Conservation (phyloP, 192 early-diverging fungal species). For the Rhizophagus sp. region DNA sequence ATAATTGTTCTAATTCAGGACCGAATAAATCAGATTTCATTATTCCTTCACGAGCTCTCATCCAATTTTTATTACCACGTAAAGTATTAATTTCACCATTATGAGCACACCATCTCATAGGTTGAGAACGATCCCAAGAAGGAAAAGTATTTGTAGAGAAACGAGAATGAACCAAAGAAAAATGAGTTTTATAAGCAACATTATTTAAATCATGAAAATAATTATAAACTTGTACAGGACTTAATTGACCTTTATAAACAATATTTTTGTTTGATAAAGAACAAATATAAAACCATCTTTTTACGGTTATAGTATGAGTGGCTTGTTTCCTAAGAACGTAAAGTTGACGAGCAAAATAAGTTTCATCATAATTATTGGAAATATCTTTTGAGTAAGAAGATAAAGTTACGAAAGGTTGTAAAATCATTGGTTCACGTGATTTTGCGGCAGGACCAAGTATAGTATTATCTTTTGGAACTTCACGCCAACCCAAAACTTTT, state of each 20-base stretch:
- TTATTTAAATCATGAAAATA: slow-evolving; percentile 92
- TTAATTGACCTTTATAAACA: slow-evolving; percentile 96
- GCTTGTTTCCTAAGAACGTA: slow-evolving; percentile 90
- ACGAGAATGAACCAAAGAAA: slow-evolving; percentile 96
- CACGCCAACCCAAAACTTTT: slow-evolving; percentile 84
- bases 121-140: slow-evolving; percentile 98
- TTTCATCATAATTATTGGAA: slow-evolving; percentile 47
- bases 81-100: slow-evolving; percentile 99
- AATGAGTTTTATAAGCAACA: slow-evolving; percentile 81
- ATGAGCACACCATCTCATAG: slow-evolving; percentile 97
- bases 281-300: slow-evolving; percentile 97
- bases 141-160: slow-evolving; percentile 99
- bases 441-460: slow-evolving; percentile 89
- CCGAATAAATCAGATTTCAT: slow-evolving; percentile 85
- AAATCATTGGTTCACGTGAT: slow-evolving; percentile 88
- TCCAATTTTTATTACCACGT: slow-evolving; percentile 99
- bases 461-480: slow-evolving; percentile 79
- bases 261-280: slow-evolving; percentile 92
- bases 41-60: slow-evolving; percentile 96
- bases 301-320: slow-evolving; percentile 79
- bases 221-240: slow-evolving; percentile 90
- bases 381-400: slow-evolving; percentile 26
- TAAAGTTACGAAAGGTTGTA: slow-evolving; percentile 89
- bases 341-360: slow-evolving; percentile 80
- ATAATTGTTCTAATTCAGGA: slow-evolving; percentile 73